These are phyloP conservation scores for Bremia lactucae DNA, from an alignment of 352 stramenopile species.

Conservation along the genomic window DNA sequence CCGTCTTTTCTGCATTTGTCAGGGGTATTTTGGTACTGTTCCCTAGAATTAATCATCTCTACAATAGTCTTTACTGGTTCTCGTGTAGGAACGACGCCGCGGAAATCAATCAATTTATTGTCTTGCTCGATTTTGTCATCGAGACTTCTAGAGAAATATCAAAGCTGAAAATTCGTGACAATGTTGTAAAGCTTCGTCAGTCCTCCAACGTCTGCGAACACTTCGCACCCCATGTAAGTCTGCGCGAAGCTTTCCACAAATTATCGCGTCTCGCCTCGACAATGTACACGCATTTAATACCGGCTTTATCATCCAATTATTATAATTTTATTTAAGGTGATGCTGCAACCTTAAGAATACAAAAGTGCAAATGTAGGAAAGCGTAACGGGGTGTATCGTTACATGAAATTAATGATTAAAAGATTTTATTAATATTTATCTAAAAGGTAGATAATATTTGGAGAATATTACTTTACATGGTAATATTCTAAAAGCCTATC, in stretches of 20 bases:
- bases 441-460: too few species aligned
- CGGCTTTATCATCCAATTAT: too few species aligned
- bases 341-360: too few species aligned
- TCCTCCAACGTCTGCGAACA: constrained; percentile 20
- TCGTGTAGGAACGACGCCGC: constrained; percentile 3
- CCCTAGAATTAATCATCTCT: constrained; percentile 7
- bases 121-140: constrained; percentile 10
- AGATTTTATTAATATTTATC: too few species aligned
- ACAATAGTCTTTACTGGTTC: constrained; percentile 9
- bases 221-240: constrained; percentile 20
- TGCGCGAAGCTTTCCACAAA: constrained; percentile 14
- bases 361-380: too few species aligned
- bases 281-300: constrained; percentile 16
- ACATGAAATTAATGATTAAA: too few species aligned
- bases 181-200: constrained; percentile 17
- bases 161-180: constrained; percentile 23
- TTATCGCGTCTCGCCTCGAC: constrained; percentile 18
- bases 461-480: too few species aligned
- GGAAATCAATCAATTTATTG: constrained; percentile 2
- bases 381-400: too few species aligned
- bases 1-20: too few species aligned
- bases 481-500: too few species aligned
- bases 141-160: constrained; percentile 18
- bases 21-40: too few species aligned
- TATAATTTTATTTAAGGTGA: too few species aligned